Evolutionary conservation across 768 basidiomycete genomes (phyloP).

Genomic region (Peribolospora kevripleyi): DNA sequence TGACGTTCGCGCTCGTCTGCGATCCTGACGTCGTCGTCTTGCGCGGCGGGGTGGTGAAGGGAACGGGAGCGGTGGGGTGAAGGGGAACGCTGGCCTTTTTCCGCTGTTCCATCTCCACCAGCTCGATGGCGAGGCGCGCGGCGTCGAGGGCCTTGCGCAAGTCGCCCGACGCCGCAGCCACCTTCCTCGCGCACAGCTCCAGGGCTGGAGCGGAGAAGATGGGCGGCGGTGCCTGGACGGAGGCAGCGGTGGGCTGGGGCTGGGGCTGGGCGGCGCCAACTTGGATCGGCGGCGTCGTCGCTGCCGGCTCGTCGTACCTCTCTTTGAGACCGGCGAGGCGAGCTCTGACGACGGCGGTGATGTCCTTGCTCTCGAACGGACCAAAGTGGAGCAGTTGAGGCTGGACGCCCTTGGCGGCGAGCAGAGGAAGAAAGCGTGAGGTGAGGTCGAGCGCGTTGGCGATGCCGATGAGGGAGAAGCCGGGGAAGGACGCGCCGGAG

Average conservation of each 20-base stretch:
- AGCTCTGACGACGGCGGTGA: too few relatives aligned
- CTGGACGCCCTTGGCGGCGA: slow-evolving; percentile 21
- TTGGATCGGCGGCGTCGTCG: slow-evolving; percentile 33
- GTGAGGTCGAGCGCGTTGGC: slow-evolving; percentile 74
- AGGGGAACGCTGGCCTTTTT: slow-evolving; percentile 16
- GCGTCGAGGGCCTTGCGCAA: slow-evolving; percentile 59
- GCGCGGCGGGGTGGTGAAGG: not conserved
- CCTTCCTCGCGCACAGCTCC: slow-evolving; percentile 48
- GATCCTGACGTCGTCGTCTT: not conserved
- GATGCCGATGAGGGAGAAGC: slow-evolving; percentile 52
- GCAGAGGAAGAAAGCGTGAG: slow-evolving; percentile 20
- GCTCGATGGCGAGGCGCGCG: slow-evolving; percentile 50
- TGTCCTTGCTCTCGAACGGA: too few relatives aligned
- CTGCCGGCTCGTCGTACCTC: slow-evolving; percentile 21
- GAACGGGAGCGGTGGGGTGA: slow-evolving; percentile 18
- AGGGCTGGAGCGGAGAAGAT: slow-evolving; percentile 40
- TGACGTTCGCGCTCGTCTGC: not conserved
- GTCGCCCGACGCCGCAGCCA: slow-evolving; percentile 60
- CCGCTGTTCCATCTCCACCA: slow-evolving; percentile 26
- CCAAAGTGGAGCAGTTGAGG: too few relatives aligned
- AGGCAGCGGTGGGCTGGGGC: slow-evolving; percentile 4
- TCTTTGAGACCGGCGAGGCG: not conserved
- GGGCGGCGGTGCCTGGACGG: slow-evolving; percentile 2
- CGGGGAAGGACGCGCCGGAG: slow-evolving; percentile 25
- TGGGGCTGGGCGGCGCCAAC: not conserved